These are phyloP conservation scores for Citrullus colocynthis DNA, from an alignment of 306 rosid species.

Conservation along the genomic window DNA sequence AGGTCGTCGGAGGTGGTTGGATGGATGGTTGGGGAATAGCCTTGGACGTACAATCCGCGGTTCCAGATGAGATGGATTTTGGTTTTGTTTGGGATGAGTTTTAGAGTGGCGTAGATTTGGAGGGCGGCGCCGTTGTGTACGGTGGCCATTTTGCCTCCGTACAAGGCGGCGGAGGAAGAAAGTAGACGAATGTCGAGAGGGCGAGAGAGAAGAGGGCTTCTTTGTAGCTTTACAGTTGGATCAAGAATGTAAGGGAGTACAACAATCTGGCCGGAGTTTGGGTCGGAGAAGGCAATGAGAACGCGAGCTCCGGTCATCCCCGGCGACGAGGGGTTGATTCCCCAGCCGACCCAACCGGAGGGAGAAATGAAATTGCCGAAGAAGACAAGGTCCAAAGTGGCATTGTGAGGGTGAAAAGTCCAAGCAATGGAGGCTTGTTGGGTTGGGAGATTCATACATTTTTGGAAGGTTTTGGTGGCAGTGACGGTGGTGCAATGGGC, in stretches of 20 bases:
- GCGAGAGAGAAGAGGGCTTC: constrained; percentile 62
- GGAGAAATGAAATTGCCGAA: constrained; percentile 89
- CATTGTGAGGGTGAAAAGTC: constrained; percentile 68
- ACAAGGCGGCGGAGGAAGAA: constrained; percentile 56
- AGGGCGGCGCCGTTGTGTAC: constrained; percentile 60
- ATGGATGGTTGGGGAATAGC: constrained; percentile 91
- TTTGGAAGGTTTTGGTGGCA: constrained; percentile 42
- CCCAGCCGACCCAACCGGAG: constrained; percentile 96
- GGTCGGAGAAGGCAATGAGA: constrained; percentile 70
- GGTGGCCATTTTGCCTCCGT: constrained; percentile 69
- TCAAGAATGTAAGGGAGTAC: constrained; percentile 65
- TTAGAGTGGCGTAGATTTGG: constrained; percentile 57
- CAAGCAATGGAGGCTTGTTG: constrained; percentile 95
- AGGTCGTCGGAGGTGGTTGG: constrained; percentile 65
- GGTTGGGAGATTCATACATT: constrained; percentile 76
- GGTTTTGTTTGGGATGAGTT: constrained; percentile 49
- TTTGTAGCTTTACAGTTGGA: constrained; percentile 70
- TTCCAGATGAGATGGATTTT: constrained; percentile 73
- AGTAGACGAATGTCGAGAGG: constrained; percentile 63
- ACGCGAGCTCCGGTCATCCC: constrained; percentile 86
- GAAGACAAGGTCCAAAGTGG: constrained; percentile 69
- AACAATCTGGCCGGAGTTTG: constrained; percentile 65
- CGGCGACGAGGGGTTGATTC: constrained; percentile 61
- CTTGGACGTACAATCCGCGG: constrained; percentile 91
- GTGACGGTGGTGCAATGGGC: constrained; percentile 62